Base-by-base conservation (phyloP, 2,329 filamentous ascomycete genomes). In the Tolypocladium pustulatum region DNA sequence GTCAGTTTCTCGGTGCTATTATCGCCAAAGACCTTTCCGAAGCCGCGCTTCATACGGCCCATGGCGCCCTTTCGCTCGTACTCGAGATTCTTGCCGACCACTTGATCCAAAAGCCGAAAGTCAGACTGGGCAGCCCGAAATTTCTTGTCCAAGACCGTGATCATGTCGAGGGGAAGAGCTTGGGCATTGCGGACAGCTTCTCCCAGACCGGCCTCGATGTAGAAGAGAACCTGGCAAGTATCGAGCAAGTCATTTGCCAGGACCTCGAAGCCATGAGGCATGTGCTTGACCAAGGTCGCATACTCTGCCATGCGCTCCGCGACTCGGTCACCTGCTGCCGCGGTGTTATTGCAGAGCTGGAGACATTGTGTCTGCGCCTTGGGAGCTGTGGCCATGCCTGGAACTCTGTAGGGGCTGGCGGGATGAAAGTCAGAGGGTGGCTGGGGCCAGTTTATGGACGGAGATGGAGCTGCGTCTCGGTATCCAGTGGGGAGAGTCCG, bases 241-340 rank as follows among this genome's bases (percentile, higher is more conserved):
- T 88, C 85, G 59, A 90, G 78, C 66, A 89, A 88, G 62, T 86
- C 84, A 61, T 81, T 79, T 12, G 86, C 84, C 25, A 89, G 76
- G 32, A 77, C 73, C 60, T 81, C 79, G 68, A 87, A 83, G 37
- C 81, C 81, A 56, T 78, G 72, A 0, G 80, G 79, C 40, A 80
- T 76, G 64, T 78, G 72, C 64, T 82, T 83, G 59, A 79, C 77
- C 5, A 80, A 78, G 58, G 80, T 81, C 27, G 86, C 75, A 61
- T 85, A 87, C 68, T 87, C 84, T 46, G 87, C 77, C 75, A 86
- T 82, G 62, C 80, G 82, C 54, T 87, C 81, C 0, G 85, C 82
- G 63, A 88, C 86, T 61, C 78, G 80, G 68, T 87, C 85, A 60
- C 83, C 83, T 32, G 84, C 76, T 55, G 78, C 72, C 2, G 84